Base-by-base conservation (phyloP, 2,329 filamentous ascomycete genomes). In the Didymosphaeria variabile region DNA sequence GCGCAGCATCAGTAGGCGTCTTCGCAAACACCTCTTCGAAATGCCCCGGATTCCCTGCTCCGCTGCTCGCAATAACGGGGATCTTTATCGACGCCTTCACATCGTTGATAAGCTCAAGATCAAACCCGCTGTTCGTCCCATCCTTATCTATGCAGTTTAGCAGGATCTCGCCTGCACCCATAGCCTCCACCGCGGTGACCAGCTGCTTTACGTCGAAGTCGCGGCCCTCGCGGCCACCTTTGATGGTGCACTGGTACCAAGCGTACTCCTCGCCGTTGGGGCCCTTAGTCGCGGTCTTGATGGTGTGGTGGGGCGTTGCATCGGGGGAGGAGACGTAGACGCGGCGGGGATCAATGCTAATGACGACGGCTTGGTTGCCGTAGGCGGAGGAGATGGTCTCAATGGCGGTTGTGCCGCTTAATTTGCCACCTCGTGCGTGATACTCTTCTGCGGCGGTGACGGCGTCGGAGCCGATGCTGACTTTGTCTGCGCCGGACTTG, bases 111-210 rank as follows among this genome's bases (percentile, higher is more conserved):
- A 99, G 85, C 82, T 98, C 95, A 10, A 97, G 84, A 79, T 99
- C 95, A 76, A 97, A 99, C 1, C 95, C 95, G 69, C 88, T 91
- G 81, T 97, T 97, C 59, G 92, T 95, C 57, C 95, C 95, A 78
- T 99, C 95, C 76, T 91, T 92, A 83, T 99, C 95, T 72, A 99
- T 99, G 83, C 94, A 97, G 81, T 99, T 99, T 59, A 99, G 87
- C 55, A 99, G 82, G 60, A 99, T 91, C 83, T 99, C 95, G 59
- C 95, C 95, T 1, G 91, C 87, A 56, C 95, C 95, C 93, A 99
- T 96, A 59, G 92, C 93, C 81, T 99, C 93, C 38, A 98, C 94
- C 13, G 95, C 95, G 68, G 87, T 88, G 10, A 90, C 88, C 10
- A 99, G 86, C 81, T 98, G 91, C 15, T 94, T 87, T 17, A 97